Percentiles rank a stretch among this genome's conserved stretches.
Evolutionary conservation across 805 yeast species (phyloP).

Genomic region (Candida sphagnicola): DNA sequence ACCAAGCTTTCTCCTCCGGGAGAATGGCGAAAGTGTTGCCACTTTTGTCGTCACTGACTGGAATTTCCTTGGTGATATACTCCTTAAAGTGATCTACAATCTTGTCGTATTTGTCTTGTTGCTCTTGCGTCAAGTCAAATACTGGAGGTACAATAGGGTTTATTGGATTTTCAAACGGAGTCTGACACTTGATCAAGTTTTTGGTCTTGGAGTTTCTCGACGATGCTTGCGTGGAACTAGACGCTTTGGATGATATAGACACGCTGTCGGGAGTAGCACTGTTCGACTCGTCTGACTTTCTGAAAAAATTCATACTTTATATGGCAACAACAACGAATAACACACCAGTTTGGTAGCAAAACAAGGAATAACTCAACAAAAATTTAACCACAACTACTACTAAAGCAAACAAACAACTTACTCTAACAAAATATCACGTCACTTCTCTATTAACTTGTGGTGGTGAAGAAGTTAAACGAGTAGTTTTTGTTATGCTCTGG

Average conservation of each 20-base stretch:
- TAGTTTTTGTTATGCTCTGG: too few species aligned
- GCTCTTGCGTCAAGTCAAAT: slow-evolving; percentile 24
- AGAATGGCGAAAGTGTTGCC: slow-evolving; percentile 23
- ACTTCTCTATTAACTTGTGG: too few species aligned
- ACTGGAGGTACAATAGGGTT: slow-evolving; percentile 29
- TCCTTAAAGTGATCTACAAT: slow-evolving; percentile 27
- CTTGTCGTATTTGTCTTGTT: slow-evolving; percentile 26
- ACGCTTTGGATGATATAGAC: slow-evolving; percentile 14
- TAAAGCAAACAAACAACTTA: too few species aligned
- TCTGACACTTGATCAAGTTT: slow-evolving; percentile 29
- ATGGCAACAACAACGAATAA: too few species aligned
- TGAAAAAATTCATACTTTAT: slow-evolving; percentile 15
- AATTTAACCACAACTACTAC: too few species aligned
- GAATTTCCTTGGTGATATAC: slow-evolving; percentile 22
- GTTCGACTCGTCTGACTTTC: slow-evolving; percentile 9
- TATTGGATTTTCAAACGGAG: slow-evolving; percentile 38
- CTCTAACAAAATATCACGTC: too few species aligned
- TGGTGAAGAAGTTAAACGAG: too few species aligned
- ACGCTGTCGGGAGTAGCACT: slow-evolving; percentile 11
- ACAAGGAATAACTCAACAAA: too few species aligned
- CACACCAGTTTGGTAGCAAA: too few species aligned
- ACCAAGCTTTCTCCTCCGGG: slow-evolving; percentile 37
- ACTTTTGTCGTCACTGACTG: slow-evolving; percentile 21
- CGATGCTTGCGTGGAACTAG: slow-evolving; percentile 1
- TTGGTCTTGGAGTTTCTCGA: slow-evolving; percentile 3